Base-by-base conservation (phyloP, 1,139 yeast genomes). In the Yamadazyma jaroonii region DNA sequence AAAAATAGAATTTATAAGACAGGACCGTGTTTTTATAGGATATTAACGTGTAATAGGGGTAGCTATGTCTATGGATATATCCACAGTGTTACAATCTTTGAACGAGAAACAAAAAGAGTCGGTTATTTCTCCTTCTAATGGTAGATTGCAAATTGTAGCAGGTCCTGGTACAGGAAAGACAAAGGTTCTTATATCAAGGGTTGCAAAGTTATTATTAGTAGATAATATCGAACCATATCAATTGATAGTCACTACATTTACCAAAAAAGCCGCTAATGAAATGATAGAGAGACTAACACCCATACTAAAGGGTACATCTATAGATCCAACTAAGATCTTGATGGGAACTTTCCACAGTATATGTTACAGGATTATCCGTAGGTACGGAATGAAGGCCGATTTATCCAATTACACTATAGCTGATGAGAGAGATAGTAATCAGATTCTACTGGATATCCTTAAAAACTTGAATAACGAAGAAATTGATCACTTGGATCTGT, bases 111-210 rank as follows among this genome's bases (percentile, higher is more conserved):
- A 88, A 56, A 49, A 48, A 8, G 47, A 57, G 36, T 95, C 95
- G 0, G 92, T 82, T 2, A 65, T 73, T 2, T 68, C 80, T 3
- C 75, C 83, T 0, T 51, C 65, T 2, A 52, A 61, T 14, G 77
- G 79, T 1, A 72, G 74, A 21, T 63, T 88, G 29, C 95, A 87
- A 54, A 79, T 90, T 22, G 72, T 89, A 25, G 97, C 97, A 0
- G 97, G 97, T 0, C 97, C 97, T 0, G 97, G 97, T 2, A 84
- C 81, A 0, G 90, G 90, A 4, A 85, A 89, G 57, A 89, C 97
- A 3, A 85, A 81, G 52, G 90, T 90, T 2, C 62, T 90, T 31
- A 80, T 87, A 0, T 72, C 89, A 1, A 67, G 96, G 32, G 94
- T 88, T 7, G 94, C 94, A 0, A 76, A 80, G 53, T 64, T 89